These are phyloP conservation scores for Cryptosporidium sp. DNA, from an alignment of 169 alveolate genomes.

Conservation along the genomic window DNA sequence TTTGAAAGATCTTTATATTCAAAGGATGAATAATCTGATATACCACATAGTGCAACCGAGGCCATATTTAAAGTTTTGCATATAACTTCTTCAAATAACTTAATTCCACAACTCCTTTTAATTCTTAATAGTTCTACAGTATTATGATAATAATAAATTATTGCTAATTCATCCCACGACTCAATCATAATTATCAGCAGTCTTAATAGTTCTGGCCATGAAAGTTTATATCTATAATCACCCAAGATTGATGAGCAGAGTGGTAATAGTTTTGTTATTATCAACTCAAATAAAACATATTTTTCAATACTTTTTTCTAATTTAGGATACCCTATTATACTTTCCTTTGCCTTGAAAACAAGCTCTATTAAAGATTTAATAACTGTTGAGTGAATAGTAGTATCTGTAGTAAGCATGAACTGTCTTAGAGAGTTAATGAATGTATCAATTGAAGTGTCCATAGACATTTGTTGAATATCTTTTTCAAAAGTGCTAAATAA, in stretches of 20 bases:
- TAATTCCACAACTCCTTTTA: not conserved
- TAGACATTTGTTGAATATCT: not conserved
- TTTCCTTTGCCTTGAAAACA: not conserved
- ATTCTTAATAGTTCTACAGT: not conserved
- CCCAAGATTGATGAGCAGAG: conserved; percentile 19
- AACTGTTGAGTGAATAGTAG: not conserved
- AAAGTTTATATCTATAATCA: conserved; percentile 55
- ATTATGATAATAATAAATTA: not conserved
- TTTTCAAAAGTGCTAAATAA: not conserved
- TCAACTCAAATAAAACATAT: not conserved
- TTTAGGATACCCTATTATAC: not conserved
- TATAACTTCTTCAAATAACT: conserved; percentile 23
- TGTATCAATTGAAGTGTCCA: conserved; percentile 2
- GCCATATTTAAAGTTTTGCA: conserved; percentile 21
- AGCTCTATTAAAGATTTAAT: not conserved
- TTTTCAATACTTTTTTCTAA: conserved; percentile 1
- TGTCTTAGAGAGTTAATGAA: conserved; percentile 21
- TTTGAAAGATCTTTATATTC: conserved; percentile 22
- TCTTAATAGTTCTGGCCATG: not conserved
- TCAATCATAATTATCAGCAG: conserved; percentile 15
- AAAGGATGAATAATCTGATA: not conserved
- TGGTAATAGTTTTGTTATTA: conserved; percentile 33
- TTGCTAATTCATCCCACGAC: conserved; percentile 52
- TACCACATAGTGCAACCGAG: conserved; percentile 42
- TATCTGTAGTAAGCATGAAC: not conserved